Conservation (phyloP, 805 yeast genomes). For the Barnettozyma vustinii region DNA sequence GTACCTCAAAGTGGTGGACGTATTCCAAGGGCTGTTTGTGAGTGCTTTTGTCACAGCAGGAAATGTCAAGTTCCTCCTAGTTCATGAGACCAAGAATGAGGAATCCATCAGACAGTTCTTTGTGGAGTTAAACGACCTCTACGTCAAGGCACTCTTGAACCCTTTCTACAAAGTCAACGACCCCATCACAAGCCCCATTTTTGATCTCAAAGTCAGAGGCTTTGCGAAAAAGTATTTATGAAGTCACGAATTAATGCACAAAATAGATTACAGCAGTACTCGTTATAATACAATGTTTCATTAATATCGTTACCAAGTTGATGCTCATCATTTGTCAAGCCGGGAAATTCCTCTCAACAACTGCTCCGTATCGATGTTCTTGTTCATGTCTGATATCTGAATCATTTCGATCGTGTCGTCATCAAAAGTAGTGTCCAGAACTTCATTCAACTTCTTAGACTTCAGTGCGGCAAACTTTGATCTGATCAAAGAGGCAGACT, state of each 20-base stretch:
- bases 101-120: slow-evolving; percentile 79
- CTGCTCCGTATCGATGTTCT: slow-evolving; percentile 27
- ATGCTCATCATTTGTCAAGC: slow-evolving; percentile 14
- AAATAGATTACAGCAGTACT: neutral
- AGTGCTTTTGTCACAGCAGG: slow-evolving; percentile 87
- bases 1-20: slow-evolving; percentile 75
- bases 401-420: slow-evolving; percentile 32
- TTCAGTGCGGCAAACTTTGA: slow-evolving; percentile 27
- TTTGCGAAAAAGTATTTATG: slow-evolving; percentile 73
- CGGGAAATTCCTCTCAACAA: slow-evolving; percentile 32
- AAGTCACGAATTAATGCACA: slow-evolving; percentile 9
- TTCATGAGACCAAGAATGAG: slow-evolving; percentile 58
- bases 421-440: slow-evolving; percentile 38
- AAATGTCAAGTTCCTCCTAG: slow-evolving; percentile 71
- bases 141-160: slow-evolving; percentile 75
- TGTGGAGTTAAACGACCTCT: slow-evolving; percentile 78
- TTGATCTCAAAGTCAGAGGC: slow-evolving; percentile 67
- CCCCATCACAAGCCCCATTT: slow-evolving; percentile 65
- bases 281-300: neutral
- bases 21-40: slow-evolving; percentile 76
- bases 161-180: slow-evolving; percentile 82
- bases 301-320: neutral
- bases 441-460: slow-evolving; percentile 40
- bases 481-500: slow-evolving; percentile 17
- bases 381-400: slow-evolving; percentile 20